Conservation (phyloP, 169 alveolate genomes). For the Plasmodium malariae region DNA sequence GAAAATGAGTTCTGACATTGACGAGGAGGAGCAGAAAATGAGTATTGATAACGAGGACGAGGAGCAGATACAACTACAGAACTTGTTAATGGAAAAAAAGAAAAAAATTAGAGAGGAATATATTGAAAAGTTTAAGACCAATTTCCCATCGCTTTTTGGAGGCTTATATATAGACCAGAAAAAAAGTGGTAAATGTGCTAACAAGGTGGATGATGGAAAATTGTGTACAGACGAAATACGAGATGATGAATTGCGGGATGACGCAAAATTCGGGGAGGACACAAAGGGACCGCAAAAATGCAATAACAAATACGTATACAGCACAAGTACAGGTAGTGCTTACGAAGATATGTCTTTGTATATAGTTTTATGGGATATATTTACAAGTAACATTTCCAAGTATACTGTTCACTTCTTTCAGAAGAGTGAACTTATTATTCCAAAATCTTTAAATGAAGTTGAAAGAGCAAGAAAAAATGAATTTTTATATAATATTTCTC, state of each 20-base stretch:
- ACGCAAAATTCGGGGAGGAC: neutral
- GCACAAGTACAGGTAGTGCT: neutral
- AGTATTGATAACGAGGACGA: neutral
- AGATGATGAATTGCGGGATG: neutral
- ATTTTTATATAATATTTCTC: conserved; percentile 48
- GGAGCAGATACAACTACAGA: neutral
- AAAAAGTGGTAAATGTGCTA: neutral
- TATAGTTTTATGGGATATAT: conserved; percentile 72
- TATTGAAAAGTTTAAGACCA: conserved; percentile 2
- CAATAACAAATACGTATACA: conserved; percentile 36
- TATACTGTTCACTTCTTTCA: conserved; percentile 46
- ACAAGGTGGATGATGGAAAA: neutral
- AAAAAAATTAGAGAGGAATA: conserved; percentile 54
- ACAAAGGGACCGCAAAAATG: neutral
- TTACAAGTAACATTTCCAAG: conserved; percentile 49
- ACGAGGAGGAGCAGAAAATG: neutral
- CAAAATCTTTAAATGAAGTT: conserved; percentile 38
- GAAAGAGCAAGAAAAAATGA: conserved; percentile 66
- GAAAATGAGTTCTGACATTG: neutral
- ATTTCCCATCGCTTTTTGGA: neutral
- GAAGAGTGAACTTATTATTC: conserved; percentile 22
- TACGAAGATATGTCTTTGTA: conserved; percentile 62
- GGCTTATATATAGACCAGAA: neutral
- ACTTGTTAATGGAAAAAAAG: conserved; percentile 29
- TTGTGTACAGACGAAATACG: neutral